phyloP scores from a whole-genome alignment of 1,284 basidiomycete genomes.

The Trichosporon asahii region DNA sequence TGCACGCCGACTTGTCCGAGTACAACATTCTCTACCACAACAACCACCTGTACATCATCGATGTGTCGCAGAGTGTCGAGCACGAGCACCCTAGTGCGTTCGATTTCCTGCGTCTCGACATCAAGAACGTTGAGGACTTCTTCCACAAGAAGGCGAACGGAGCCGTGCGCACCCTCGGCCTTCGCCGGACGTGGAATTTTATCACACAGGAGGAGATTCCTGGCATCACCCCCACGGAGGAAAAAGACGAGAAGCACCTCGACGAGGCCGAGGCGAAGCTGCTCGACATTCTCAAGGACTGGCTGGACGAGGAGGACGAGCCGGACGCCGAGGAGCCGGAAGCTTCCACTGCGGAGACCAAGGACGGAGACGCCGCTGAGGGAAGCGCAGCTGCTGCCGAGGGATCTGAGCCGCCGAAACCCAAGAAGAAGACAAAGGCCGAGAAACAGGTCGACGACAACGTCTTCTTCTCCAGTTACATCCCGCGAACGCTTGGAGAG shows the following conservation, averaged over 20 bases:
- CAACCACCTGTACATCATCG: constrained; percentile 84
- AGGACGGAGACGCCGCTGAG: not conserved
- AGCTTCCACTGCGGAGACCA: not conserved
- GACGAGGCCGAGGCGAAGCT: constrained; percentile 48
- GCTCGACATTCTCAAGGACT: constrained; percentile 54
- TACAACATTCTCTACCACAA: constrained; percentile 85
- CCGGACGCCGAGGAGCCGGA: constrained; percentile 16
- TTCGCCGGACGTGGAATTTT: constrained; percentile 83
- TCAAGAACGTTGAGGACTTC: constrained; percentile 90
- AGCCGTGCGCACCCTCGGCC: constrained; percentile 68
- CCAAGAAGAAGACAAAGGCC: constrained; percentile 10
- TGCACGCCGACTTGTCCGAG: constrained; percentile 96
- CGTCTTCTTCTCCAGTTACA: constrained; percentile 83
- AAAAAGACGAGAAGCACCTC: constrained; percentile 36
- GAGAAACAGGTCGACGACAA: constrained; percentile 65
- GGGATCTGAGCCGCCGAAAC: not conserved
- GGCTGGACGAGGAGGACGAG: constrained; percentile 55
- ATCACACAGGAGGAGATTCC: constrained; percentile 61
- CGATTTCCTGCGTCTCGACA: constrained; percentile 90
- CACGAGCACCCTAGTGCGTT: constrained; percentile 95
- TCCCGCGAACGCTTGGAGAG: constrained; percentile 86
- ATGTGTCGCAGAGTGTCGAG: constrained; percentile 97
- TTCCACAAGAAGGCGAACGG: constrained; percentile 67
- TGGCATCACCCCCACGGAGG: constrained; percentile 27
- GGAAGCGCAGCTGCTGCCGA: not conserved